Conservation (phyloP, 352 stramenopile species). For the Globisporangium middletonii region DNA sequence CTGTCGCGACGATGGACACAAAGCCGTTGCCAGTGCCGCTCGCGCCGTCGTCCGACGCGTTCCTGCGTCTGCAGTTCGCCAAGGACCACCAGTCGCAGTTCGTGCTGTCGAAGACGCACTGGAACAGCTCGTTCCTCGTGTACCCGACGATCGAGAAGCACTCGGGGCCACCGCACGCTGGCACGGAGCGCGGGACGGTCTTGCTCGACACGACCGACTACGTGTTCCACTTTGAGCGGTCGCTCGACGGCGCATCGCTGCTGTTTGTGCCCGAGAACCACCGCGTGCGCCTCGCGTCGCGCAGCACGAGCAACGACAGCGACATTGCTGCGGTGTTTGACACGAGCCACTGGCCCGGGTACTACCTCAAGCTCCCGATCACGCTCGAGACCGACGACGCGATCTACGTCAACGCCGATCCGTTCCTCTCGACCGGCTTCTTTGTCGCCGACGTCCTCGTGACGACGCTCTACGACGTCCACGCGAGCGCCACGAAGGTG, state of each 20-base stretch:
- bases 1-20: neutral
- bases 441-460: slow-evolving; percentile 52
- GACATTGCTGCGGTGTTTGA: slow-evolving; percentile 54
- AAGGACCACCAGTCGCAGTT: slow-evolving; percentile 29
- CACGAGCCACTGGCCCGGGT: slow-evolving; percentile 60
- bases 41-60: slow-evolving; percentile 8
- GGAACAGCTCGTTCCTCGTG: slow-evolving; percentile 65
- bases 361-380: slow-evolving; percentile 45
- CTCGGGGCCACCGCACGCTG: slow-evolving; percentile 29
- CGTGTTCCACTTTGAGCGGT: slow-evolving; percentile 64
- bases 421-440: slow-evolving; percentile 68
- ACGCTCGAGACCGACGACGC: slow-evolving; percentile 52
- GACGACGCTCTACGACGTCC: slow-evolving; percentile 29
- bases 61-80: slow-evolving; percentile 37
- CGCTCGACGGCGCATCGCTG: slow-evolving; percentile 26
- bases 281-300: slow-evolving; percentile 22
- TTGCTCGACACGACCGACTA: slow-evolving; percentile 57
- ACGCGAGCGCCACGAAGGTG: slow-evolving; percentile 17
- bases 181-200: slow-evolving; percentile 43
- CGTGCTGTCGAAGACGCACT: slow-evolving; percentile 45
- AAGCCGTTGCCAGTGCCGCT: neutral
- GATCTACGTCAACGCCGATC: slow-evolving; percentile 40
- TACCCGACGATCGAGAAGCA: slow-evolving; percentile 62
- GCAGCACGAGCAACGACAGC: slow-evolving; percentile 11
- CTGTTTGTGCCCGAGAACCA: slow-evolving; percentile 58